These are phyloP conservation scores for Vaccinium vitisidaea DNA, from an alignment of 148 eudicot species.

Conservation along the genomic window DNA sequence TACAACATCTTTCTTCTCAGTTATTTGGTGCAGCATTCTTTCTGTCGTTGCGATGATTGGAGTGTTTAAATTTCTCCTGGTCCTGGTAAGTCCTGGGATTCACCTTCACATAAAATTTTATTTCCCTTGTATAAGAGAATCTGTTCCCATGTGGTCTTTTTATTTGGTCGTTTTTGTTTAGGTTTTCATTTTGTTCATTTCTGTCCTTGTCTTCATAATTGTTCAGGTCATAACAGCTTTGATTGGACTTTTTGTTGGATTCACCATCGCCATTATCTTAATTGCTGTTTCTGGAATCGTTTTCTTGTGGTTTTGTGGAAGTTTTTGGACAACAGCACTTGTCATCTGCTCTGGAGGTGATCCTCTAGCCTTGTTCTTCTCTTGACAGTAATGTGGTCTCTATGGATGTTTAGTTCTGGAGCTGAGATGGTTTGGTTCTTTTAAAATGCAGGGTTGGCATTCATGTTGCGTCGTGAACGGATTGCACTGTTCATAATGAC, in stretches of 20 bases:
- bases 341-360: constrained; percentile 66
- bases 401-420: constrained; percentile 7
- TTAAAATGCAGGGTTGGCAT: constrained; percentile 68
- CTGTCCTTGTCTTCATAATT: constrained; percentile 9
- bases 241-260: constrained; percentile 60
- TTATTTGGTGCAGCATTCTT: constrained; percentile 72
- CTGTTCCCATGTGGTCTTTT: not conserved
- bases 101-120: constrained; percentile 3
- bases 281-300: constrained; percentile 35
- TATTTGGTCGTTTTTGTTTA: not conserved
- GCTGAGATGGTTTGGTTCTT: constrained; percentile 13
- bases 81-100: constrained; percentile 54
- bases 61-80: constrained; percentile 50
- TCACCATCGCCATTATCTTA: constrained; percentile 45
- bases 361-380: constrained; percentile 8
- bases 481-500: constrained; percentile 63
- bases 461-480: constrained; percentile 59
- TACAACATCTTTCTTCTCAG: constrained; percentile 68
- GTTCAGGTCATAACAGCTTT: constrained; percentile 64
- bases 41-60: constrained; percentile 79
- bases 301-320: constrained; percentile 54
- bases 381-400: constrained; percentile 1
- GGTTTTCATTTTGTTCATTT: not conserved
- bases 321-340: constrained; percentile 51
- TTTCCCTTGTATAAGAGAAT: not conserved